Percentiles rank a stretch among this genome's conserved stretches.
Evolutionary conservation across 1,284 basidiomycete genomes (phyloP).

Genomic region (Farysia itapuensis): DNA sequence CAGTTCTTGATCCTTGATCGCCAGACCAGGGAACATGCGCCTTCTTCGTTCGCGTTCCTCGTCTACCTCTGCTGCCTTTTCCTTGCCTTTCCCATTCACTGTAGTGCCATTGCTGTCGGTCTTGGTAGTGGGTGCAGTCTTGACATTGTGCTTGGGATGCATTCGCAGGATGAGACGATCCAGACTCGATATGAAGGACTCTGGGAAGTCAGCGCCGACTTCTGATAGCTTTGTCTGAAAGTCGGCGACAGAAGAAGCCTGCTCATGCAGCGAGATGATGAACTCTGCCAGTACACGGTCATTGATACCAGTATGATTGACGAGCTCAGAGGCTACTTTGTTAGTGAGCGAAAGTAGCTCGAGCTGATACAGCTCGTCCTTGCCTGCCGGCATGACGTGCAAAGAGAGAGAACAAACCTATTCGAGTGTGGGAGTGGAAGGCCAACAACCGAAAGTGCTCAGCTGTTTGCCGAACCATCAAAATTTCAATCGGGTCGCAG

Average conservation of each 20-base stretch:
- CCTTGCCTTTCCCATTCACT: slow-evolving; percentile 57
- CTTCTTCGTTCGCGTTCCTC: slow-evolving; percentile 74
- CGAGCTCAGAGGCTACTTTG: slow-evolving; percentile 54
- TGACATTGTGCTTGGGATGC: slow-evolving; percentile 80
- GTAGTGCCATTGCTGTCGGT: slow-evolving; percentile 59
- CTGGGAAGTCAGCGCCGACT: slow-evolving; percentile 81
- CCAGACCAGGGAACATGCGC: slow-evolving; percentile 86
- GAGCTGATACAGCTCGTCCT: slow-evolving; percentile 55
- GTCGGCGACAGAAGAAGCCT: slow-evolving; percentile 72
- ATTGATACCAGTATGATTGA: slow-evolving; percentile 67
- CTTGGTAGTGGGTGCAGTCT: slow-evolving; percentile 7
- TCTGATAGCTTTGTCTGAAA: slow-evolving; percentile 83
- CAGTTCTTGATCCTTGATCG: slow-evolving; percentile 73
- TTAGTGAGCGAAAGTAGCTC: slow-evolving; percentile 54
- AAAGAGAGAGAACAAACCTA: too few relatives aligned
- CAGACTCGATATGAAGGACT: slow-evolving; percentile 84
- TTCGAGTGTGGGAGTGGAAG: too few relatives aligned
- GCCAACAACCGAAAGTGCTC: too few relatives aligned
- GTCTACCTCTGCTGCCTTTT: slow-evolving; percentile 60
- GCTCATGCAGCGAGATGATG: slow-evolving; percentile 85
- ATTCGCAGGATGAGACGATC: slow-evolving; percentile 90
- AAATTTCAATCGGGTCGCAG: too few relatives aligned
- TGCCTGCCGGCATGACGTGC: background rate
- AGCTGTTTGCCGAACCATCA: too few relatives aligned
- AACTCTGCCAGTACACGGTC: slow-evolving; percentile 95